Percentiles rank a stretch among this genome's conserved stretches.
phyloP scores from a whole-genome alignment of 2,329 filamentous ascomycete species.

The Fusarium pilosicola region DNA sequence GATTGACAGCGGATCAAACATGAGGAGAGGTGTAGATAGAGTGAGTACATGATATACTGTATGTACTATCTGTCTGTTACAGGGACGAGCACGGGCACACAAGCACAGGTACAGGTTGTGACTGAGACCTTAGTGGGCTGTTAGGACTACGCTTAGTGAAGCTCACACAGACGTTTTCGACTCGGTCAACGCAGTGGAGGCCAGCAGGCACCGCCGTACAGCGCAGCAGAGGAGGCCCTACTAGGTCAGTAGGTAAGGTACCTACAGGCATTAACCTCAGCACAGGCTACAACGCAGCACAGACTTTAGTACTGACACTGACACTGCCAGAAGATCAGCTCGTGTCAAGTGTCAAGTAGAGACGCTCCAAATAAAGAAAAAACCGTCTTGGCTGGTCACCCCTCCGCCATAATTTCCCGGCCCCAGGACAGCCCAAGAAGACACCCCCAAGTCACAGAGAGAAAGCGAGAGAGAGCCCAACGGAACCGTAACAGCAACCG shows the following conservation, averaged over 20 bases:
- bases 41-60: constrained; percentile 1
- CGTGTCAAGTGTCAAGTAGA: constrained; percentile 28
- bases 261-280: constrained; percentile 3
- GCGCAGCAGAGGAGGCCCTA: not conserved
- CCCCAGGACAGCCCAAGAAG: constrained; percentile 34
- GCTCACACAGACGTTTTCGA: constrained; percentile 30
- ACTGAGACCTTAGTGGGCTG: constrained; percentile 24
- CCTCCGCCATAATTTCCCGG: constrained; percentile 45
- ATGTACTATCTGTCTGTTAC: constrained; percentile 20
- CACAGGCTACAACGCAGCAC: not conserved
- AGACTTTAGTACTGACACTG: not conserved
- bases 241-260: not conserved
- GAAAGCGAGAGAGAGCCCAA: constrained; percentile 11
- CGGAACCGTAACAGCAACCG: not conserved
- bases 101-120: constrained; percentile 18
- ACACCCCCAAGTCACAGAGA: constrained; percentile 1
- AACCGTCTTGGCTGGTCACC: constrained; percentile 36
- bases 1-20: constrained; percentile 30
- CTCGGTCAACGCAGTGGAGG: not conserved
- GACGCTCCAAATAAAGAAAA: constrained; percentile 40
- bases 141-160: constrained; percentile 26
- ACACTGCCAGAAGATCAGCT: constrained; percentile 28
- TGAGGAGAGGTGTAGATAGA: constrained; percentile 18
- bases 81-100: constrained; percentile 30
- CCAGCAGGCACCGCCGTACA: not conserved